These are phyloP conservation scores for Ceratocystis variospora DNA, from an alignment of 2,329 filamentous ascomycete genomes.

Conservation along the genomic window DNA sequence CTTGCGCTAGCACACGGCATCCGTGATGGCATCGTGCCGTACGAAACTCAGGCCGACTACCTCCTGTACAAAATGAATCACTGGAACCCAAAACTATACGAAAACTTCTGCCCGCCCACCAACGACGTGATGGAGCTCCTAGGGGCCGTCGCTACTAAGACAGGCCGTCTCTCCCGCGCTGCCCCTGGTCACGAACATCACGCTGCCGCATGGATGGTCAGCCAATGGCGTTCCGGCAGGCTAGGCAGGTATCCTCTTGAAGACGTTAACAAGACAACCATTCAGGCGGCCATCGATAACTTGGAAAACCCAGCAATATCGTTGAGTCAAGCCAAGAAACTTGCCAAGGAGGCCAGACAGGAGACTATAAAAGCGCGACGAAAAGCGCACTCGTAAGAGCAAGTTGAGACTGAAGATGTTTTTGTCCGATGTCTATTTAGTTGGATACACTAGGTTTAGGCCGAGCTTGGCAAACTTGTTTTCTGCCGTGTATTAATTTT, in stretches of 20 bases:
- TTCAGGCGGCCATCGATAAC: slow-evolving; percentile 37
- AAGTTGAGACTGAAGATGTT: neutral
- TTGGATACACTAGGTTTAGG: too few relatives aligned
- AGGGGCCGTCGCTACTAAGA: slow-evolving; percentile 53
- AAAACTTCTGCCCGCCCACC: slow-evolving; percentile 52
- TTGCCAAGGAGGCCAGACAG: slow-evolving; percentile 44
- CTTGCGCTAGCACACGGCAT: slow-evolving; percentile 83
- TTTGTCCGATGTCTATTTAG: too few relatives aligned
- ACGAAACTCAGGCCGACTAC: slow-evolving; percentile 74
- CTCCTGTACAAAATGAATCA: slow-evolving; percentile 73
- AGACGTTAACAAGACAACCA: slow-evolving; percentile 47
- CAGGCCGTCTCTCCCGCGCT: slow-evolving; percentile 62
- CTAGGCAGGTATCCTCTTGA: slow-evolving; percentile 71
- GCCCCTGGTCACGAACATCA: slow-evolving; percentile 56
- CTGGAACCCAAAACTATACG: slow-evolving; percentile 48
- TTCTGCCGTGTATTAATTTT: neutral
- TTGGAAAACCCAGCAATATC: slow-evolving; percentile 40
- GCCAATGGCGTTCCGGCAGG: slow-evolving; percentile 65
- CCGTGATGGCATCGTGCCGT: slow-evolving; percentile 71
- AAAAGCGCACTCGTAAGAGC: slow-evolving; percentile 8
- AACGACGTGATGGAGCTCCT: slow-evolving; percentile 71
- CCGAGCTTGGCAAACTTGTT: neutral
- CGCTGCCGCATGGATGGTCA: slow-evolving; percentile 66
- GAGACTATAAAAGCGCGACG: slow-evolving; percentile 23
- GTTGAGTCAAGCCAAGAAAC: slow-evolving; percentile 55